phyloP scores from a whole-genome alignment of 495 filamentous ascomycete species.

The Glarea lozoyensis region DNA sequence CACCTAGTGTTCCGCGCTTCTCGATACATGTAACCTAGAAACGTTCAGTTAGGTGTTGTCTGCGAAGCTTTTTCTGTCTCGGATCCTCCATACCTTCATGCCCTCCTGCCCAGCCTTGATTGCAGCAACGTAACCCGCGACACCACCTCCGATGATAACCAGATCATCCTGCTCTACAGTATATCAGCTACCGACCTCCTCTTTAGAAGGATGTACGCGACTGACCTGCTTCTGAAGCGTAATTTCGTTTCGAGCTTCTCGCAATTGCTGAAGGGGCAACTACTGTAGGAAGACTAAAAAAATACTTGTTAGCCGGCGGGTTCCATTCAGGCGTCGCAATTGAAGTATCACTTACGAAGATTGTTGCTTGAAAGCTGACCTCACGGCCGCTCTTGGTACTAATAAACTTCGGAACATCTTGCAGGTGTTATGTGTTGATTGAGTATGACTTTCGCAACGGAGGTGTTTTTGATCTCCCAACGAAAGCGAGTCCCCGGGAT shows the following conservation, averaged over 20 bases:
- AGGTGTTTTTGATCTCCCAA: conserved; percentile 3
- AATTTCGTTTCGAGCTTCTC: conserved; percentile 56
- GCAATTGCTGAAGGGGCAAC: conserved; percentile 45
- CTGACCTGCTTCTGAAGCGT: conserved; percentile 75
- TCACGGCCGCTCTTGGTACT: conserved; percentile 56
- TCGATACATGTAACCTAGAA: conserved; percentile 92
- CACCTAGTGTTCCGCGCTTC: conserved; percentile 91
- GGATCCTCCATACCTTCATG: conserved; percentile 61
- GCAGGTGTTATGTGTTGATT: conserved; percentile 31
- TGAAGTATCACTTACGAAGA: conserved; percentile 34
- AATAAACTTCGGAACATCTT: conserved; percentile 64
- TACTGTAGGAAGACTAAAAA: conserved; percentile 44
- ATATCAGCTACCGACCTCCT: conserved; percentile 5
- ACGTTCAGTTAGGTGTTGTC: conserved; percentile 12
- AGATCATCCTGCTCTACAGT: conserved; percentile 76
- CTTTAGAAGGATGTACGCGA: conserved; percentile 3
- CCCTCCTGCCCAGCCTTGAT: conserved; percentile 99
- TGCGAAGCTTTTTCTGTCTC: conserved; percentile 1
- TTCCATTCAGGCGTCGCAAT: conserved; percentile 15
- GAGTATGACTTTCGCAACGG: conserved; percentile 59
- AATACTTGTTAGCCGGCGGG: conserved; percentile 23
- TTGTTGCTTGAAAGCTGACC: conserved; percentile 50
- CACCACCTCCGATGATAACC: conserved; percentile 94
- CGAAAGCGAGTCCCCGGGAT: no score
- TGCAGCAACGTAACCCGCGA: conserved; percentile 96